Conservation (phyloP, 2,329 filamentous ascomycete genomes). For the Verticillium tricorpus region DNA sequence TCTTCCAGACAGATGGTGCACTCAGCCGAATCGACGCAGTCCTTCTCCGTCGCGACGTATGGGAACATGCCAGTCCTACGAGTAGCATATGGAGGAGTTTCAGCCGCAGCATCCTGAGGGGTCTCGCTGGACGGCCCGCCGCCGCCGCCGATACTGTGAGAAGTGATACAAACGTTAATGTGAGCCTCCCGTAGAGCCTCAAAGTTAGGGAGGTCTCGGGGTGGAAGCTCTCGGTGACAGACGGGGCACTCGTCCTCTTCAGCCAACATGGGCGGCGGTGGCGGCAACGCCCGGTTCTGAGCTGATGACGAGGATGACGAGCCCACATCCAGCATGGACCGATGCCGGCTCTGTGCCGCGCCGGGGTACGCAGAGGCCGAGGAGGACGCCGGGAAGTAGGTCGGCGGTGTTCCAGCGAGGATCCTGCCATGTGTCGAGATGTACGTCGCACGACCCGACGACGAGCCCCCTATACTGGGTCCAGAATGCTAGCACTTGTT, state of each 20-base stretch:
- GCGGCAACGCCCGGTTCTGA: slow-evolving; percentile 32
- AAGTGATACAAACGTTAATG: slow-evolving; percentile 52
- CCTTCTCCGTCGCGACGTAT: slow-evolving; percentile 62
- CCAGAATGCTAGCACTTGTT: slow-evolving; percentile 17
- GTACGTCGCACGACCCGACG: slow-evolving; percentile 23
- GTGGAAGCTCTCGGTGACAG: slow-evolving; percentile 67
- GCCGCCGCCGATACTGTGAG: slow-evolving; percentile 41
- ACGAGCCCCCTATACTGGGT: slow-evolving; percentile 14
- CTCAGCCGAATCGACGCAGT: slow-evolving; percentile 63
- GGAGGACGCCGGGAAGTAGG: slow-evolving; percentile 23
- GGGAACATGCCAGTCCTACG: slow-evolving; percentile 58
- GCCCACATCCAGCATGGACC: slow-evolving; percentile 26
- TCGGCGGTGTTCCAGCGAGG: slow-evolving; percentile 32
- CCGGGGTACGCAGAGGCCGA: slow-evolving; percentile 14
- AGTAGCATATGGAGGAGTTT: slow-evolving; percentile 25
- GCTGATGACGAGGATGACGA: slow-evolving; percentile 30
- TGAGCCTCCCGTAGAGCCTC: slow-evolving; percentile 54
- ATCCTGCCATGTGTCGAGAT: slow-evolving; percentile 33
- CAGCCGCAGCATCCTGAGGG: slow-evolving; percentile 9
- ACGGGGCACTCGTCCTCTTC: slow-evolving; percentile 80
- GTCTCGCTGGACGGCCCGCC: slow-evolving; percentile 12
- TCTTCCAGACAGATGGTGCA: slow-evolving; percentile 66
- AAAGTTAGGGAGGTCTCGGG: slow-evolving; percentile 46
- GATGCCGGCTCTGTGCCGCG: slow-evolving; percentile 15
- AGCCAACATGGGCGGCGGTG: slow-evolving; percentile 45